A percentile compares a stretch with the other conserved stretches of the same genome.
phyloP scores from a whole-genome alignment of 495 filamentous ascomycete species.

The Daldinia grandis region DNA sequence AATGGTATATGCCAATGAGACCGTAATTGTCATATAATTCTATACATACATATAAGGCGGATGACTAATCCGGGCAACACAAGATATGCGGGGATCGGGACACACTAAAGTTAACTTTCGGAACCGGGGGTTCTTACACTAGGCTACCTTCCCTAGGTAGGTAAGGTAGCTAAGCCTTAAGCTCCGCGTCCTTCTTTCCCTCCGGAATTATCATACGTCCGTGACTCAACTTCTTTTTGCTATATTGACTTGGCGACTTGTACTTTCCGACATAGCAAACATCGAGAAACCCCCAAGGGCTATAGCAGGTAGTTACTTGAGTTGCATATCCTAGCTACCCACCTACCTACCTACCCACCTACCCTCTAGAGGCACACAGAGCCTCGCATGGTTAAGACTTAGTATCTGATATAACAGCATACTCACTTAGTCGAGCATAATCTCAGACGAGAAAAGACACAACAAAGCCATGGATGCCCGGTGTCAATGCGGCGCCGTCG shows the following conservation, averaged over 20 bases:
- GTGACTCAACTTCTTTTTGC: not conserved
- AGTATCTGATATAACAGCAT: not conserved
- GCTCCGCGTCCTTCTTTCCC: conserved; percentile 3
- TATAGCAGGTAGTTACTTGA: not conserved
- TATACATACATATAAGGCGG: conserved; percentile 16
- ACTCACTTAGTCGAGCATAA: not conserved
- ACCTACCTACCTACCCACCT: no score
- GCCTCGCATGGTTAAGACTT: no score
- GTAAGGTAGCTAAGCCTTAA: not conserved
- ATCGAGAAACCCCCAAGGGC: not conserved
- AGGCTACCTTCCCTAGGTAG: not conserved
- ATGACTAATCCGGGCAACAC: conserved; percentile 20
- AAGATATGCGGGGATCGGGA: conserved; percentile 22
- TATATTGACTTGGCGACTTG: not conserved
- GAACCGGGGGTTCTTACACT: not conserved
- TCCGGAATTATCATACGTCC: not conserved
- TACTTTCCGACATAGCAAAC: not conserved
- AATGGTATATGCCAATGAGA: no score
- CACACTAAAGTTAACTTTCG: not conserved
- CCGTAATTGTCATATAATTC: no score
- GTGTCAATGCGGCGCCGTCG: conserved; percentile 70
- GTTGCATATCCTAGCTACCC: not conserved
- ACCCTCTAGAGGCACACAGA: no score
- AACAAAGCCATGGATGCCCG: conserved; percentile 62
- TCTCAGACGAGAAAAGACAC: conserved; percentile 9